Conservation (phyloP, 2,329 filamentous ascomycete species). For the Epichloe sylvatica region DNA sequence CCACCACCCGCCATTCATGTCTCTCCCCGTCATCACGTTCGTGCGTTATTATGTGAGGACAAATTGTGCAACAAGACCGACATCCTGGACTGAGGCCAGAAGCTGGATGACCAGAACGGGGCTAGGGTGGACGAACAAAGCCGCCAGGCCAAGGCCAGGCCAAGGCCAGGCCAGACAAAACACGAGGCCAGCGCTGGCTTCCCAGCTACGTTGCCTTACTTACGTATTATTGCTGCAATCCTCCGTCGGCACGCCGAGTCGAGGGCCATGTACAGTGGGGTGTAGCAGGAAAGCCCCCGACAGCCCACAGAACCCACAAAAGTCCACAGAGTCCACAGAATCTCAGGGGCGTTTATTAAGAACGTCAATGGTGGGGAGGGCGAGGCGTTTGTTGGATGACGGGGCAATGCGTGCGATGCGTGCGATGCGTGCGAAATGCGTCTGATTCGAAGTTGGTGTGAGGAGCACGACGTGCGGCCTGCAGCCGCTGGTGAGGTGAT, state of each 20-base stretch:
- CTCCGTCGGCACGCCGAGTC: not conserved
- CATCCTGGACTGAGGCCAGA: not conserved
- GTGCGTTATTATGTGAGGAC: too few relatives aligned
- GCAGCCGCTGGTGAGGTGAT: constrained; percentile 4
- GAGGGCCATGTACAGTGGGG: not conserved
- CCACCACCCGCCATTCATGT: too few relatives aligned
- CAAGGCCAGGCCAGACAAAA: too few relatives aligned
- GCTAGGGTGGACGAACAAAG: not conserved
- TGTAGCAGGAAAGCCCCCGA: not conserved
- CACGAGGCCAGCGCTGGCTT: not conserved
- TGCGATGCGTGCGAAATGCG: not conserved
- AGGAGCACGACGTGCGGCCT: constrained; percentile 4
- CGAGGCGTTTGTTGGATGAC: not conserved
- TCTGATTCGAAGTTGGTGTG: not conserved
- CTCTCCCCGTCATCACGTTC: too few relatives aligned
- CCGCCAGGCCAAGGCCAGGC: not conserved
- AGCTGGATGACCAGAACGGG: not conserved
- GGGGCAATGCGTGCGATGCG: not conserved
- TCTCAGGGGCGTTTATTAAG: not conserved
- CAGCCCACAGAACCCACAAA: not conserved
- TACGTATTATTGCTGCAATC: not conserved
- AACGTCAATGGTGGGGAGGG: not conserved
- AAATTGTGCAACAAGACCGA: not conserved
- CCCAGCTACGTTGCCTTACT: not conserved
- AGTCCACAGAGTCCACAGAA: not conserved